phyloP scores from a whole-genome alignment of 1,284 basidiomycete genomes.

The Neolentinus lepideus region DNA sequence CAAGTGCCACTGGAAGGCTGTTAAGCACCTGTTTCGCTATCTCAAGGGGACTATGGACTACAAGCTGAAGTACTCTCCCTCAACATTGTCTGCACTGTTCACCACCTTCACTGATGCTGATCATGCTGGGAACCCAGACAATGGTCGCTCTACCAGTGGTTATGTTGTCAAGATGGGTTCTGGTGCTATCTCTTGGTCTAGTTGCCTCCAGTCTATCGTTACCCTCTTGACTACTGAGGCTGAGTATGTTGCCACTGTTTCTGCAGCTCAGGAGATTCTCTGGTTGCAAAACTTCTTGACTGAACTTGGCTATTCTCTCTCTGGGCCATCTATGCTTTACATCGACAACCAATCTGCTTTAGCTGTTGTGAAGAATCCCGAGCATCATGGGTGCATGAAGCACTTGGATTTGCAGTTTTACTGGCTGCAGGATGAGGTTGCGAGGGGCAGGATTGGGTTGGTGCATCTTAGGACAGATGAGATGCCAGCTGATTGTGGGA shows the following conservation, averaged over 20 bases:
- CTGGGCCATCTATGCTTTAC: conserved; percentile 12
- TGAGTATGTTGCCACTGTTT: conserved; percentile 28
- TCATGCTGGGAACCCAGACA: conserved; percentile 10
- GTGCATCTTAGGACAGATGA: neutral
- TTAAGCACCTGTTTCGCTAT: conserved; percentile 21
- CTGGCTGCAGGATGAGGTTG: conserved; percentile 17
- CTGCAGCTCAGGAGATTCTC: conserved; percentile 23
- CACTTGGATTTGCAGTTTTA: conserved; percentile 20
- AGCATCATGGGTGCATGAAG: conserved; percentile 19
- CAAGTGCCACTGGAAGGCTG: conserved; percentile 16
- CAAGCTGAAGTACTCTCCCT: conserved; percentile 7
- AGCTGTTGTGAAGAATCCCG: conserved; percentile 17
- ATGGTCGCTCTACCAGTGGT: conserved; percentile 16
- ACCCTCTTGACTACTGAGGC: conserved; percentile 32
- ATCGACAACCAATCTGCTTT: conserved; percentile 20
- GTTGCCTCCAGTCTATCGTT: conserved; percentile 24
- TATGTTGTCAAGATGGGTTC: conserved; percentile 16
- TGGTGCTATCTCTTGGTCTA: conserved; percentile 28
- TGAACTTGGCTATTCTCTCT: conserved; percentile 14
- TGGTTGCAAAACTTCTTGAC: conserved; percentile 26
- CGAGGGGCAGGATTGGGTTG: neutral
- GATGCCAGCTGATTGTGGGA: neutral
- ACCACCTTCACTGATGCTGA: conserved; percentile 3
- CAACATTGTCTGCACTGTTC: neutral
- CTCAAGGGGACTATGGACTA: conserved; percentile 15